Evolutionary conservation across 2,329 filamentous ascomycete species (phyloP), one percentile per base, ranked within the genome.

Genomic region (Colletotrichum sp.): DNA sequence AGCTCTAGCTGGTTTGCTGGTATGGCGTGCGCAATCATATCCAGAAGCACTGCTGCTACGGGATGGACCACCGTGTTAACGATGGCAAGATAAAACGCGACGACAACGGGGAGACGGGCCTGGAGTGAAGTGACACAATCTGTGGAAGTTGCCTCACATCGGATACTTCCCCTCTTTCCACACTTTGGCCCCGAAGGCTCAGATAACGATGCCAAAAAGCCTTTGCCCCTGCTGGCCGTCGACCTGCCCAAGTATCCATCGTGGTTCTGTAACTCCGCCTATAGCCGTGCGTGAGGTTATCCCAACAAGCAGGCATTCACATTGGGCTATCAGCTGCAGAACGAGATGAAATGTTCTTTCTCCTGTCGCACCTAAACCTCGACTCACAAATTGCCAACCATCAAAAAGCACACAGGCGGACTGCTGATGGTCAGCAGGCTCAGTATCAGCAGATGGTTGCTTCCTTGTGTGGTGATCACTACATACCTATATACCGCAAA

Each of bases 241-340:
- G 3, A n/a, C 39, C 3, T 43, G 1, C 39, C 18, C 0, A 1
- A n/a, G 9, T 43, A n/a, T 3, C 7, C 18, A 39, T 39, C 9
- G 39, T n/a, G 9, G 9, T n/a, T 43, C 39, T 43, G 18, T 43
- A n/a, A 43, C 18, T n/a, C 3, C 18, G 39, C 18, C 5, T 43
- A 10, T 0, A n/a, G 18, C 39, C 3, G 9, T 18, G 5, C 39
- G 5, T 43, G 18, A 43, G 39, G 39, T 2, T 3, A 43, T 43
- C 2, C 1, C 14, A 39, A 9, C 16, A 43, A 18, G 18, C 39
- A 39, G 36, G 36, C 16, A 39, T 39, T 39, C 4, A 39, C 4
- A 39, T 39, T 39, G 16, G 7, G 4, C 0, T 36, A 1, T 36
- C 36, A 4, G 2, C 36, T 39, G 36, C 16, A 0, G 4, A 39